Conservation (phyloP, 306 rosid species). For the Rosa rugosa region DNA sequence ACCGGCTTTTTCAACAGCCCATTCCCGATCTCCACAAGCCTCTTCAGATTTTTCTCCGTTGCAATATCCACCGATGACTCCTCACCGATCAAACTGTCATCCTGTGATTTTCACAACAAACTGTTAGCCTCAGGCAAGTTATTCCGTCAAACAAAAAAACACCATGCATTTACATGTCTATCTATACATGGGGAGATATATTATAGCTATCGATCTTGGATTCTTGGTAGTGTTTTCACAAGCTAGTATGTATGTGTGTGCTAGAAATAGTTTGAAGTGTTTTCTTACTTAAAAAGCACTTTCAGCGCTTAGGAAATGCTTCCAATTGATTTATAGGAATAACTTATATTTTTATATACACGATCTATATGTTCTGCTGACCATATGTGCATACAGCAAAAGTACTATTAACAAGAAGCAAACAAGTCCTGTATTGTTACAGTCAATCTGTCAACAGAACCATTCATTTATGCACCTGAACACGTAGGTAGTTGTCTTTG, state of each 20-base stretch:
- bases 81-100: slow-evolving; percentile 29
- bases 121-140: neutral
- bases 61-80: slow-evolving; percentile 27
- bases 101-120: slow-evolving; percentile 13
- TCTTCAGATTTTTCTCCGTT: slow-evolving; percentile 26
- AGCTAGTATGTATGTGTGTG: too few species aligned
- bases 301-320: too few species aligned
- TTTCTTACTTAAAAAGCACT: too few species aligned
- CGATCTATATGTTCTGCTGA: too few species aligned
- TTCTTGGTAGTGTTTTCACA: too few species aligned
- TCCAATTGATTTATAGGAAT: too few species aligned
- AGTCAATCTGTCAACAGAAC: neutral
- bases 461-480: slow-evolving; percentile 26
- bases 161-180: too few species aligned
- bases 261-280: too few species aligned
- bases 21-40: slow-evolving; percentile 25
- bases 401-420: neutral
- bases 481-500: slow-evolving; percentile 39
- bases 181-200: too few species aligned
- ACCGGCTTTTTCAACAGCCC: slow-evolving; percentile 29
- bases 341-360: too few species aligned
- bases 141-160: neutral
- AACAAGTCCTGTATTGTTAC: neutral
- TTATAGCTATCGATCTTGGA: too few species aligned
- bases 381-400: too few species aligned